Percentiles rank a stretch among this genome's conserved stretches.
Conservation (phyloP, 192 early-diverging fungal species). For the Coemansia sp. region DNA sequence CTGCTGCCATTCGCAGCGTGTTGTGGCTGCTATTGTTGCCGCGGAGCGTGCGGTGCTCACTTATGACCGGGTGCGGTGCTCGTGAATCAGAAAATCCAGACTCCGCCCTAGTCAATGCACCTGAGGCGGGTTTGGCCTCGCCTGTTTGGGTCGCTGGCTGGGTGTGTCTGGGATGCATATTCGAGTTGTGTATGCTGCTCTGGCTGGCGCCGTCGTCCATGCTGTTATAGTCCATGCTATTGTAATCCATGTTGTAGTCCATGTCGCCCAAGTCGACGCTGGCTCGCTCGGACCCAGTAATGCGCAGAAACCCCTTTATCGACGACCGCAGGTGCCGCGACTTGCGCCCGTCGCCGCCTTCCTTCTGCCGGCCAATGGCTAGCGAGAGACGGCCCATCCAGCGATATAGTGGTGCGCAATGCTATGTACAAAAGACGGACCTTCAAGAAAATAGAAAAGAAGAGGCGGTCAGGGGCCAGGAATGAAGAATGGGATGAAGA, state of each 20-base stretch:
- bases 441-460: background rate
- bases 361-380: conserved; percentile 43
- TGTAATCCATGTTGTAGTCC: background rate
- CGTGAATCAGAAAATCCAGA: conserved; percentile 15
- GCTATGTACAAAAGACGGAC: conserved; percentile 9
- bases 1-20: conserved; percentile 4
- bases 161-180: background rate
- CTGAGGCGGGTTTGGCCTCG: background rate
- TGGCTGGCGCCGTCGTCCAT: conserved; percentile 10
- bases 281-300: conserved; percentile 30
- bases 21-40: background rate
- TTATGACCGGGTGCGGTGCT: background rate
- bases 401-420: background rate
- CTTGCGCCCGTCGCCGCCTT: conserved; percentile 28
- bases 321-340: conserved; percentile 41
- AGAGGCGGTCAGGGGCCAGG: conserved; percentile 9
- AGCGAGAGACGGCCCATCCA: conserved; percentile 47
- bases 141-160: background rate
- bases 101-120: conserved; percentile 11
- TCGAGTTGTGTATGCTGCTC: conserved; percentile 1
- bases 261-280: conserved; percentile 51
- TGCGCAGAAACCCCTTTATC: conserved; percentile 44
- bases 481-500: conserved; percentile 6
- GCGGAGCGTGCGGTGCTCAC: conserved; percentile 1
- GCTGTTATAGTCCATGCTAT: conserved; percentile 7